phyloP scores from a whole-genome alignment of 495 filamentous ascomycete genomes.

The Xanthoparmelia taractica region DNA sequence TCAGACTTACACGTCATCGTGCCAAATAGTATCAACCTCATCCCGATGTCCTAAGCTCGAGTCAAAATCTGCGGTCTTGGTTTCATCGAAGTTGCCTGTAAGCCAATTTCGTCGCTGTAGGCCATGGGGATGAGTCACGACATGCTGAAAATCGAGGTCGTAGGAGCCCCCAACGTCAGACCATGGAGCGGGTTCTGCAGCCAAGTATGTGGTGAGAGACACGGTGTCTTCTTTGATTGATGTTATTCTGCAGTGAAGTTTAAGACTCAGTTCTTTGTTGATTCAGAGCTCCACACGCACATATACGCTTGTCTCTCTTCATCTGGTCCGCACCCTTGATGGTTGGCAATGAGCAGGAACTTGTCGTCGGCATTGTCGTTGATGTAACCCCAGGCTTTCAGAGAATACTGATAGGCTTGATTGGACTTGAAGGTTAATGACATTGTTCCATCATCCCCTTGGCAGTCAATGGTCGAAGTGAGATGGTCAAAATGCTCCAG shows the following conservation, averaged over 20 bases:
- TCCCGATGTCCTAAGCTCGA: background rate
- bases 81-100: slow-evolving; percentile 8
- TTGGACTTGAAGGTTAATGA: slow-evolving; percentile 30
- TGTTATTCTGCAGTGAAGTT: background rate
- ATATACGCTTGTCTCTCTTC: slow-evolving; percentile 30
- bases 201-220: slow-evolving; percentile 9
- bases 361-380: slow-evolving; percentile 28
- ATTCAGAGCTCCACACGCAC: background rate
- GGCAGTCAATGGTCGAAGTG: slow-evolving; percentile 32
- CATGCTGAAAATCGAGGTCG: slow-evolving; percentile 13
- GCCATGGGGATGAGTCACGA: background rate
- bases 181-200: background rate
- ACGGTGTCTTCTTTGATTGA: slow-evolving; percentile 6
- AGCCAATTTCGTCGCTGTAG: background rate
- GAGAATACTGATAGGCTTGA: slow-evolving; percentile 29
- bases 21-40: background rate
- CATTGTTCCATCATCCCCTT: slow-evolving; percentile 31
- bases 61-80: background rate
- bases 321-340: slow-evolving; percentile 32
- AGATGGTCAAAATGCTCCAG: slow-evolving; percentile 35
- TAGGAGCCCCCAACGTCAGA: slow-evolving; percentile 11
- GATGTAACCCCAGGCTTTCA: slow-evolving; percentile 29
- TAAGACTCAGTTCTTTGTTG: background rate
- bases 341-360: slow-evolving; percentile 35
- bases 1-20: background rate